Evolutionary conservation across 345 rosid genomes (phyloP).

Genomic region (Eucalyptus curtisii): DNA sequence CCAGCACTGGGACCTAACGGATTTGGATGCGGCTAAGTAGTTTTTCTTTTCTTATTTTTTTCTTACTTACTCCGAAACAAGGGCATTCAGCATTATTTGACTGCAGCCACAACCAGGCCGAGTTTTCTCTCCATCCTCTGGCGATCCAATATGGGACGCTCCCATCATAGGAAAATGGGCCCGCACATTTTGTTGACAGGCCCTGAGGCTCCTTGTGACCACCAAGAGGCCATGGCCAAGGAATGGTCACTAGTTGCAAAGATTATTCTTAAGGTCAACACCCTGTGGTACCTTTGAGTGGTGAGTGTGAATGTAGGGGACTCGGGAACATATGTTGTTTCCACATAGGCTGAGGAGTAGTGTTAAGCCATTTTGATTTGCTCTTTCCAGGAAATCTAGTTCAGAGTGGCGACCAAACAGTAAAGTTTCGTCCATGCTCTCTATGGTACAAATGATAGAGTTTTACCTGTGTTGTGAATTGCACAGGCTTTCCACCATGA

Average conservation of each 20-base stretch:
- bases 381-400: fast-evolving
- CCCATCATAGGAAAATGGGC: neutral
- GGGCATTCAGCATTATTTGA: neutral
- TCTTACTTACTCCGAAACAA: too few relatives aligned
- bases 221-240: neutral
- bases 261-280: neutral
- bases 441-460: neutral
- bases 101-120: neutral
- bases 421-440: neutral
- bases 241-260: neutral
- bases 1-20: neutral
- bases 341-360: neutral
- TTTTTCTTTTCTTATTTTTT: neutral
- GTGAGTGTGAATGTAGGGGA: neutral
- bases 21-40: neutral
- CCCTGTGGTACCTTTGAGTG: neutral
- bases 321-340: neutral
- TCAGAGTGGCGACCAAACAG: fast-evolving
- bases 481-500: neutral
- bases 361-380: neutral
- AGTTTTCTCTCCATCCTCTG: neutral
- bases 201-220: neutral
- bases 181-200: neutral
- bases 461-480: neutral
- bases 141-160: neutral